A percentile compares a stretch with the other conserved stretches of the same genome.
These are phyloP conservation scores for Ramalina intermedia DNA, from an alignment of 495 filamentous ascomycete genomes.

Conservation along the genomic window DNA sequence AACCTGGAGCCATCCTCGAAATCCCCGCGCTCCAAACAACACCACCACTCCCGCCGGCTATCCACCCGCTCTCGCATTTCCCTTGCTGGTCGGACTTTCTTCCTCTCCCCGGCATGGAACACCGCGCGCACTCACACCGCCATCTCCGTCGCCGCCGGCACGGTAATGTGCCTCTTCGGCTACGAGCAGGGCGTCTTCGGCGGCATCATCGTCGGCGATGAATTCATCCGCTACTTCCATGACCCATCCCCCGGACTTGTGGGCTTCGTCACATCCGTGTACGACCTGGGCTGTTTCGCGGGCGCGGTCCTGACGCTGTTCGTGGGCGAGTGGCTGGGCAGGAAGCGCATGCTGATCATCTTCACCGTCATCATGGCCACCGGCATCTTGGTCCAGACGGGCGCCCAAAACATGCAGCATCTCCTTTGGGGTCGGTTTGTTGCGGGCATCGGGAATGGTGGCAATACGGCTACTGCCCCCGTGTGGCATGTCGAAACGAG, in stretches of 20 bases:
- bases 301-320: slow-evolving; percentile 9
- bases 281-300: slow-evolving; percentile 12
- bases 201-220: slow-evolving; percentile 15
- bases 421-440: slow-evolving; percentile 10
- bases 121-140: slow-evolving; percentile 1
- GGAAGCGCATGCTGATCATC: slow-evolving; percentile 11
- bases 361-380: slow-evolving; percentile 12
- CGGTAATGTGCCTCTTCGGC: slow-evolving; percentile 18
- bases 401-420: slow-evolving; percentile 8
- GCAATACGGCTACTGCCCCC: slow-evolving; percentile 12
- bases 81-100: not conserved
- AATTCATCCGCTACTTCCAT: slow-evolving; percentile 10
- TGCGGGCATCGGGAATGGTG: slow-evolving; percentile 11
- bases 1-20: not conserved
- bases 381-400: slow-evolving; percentile 12
- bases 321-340: slow-evolving; percentile 10
- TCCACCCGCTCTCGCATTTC: slow-evolving; percentile 1
- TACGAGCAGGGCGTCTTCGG: slow-evolving; percentile 22
- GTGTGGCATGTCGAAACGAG: slow-evolving; percentile 15
- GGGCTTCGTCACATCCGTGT: slow-evolving; percentile 12
- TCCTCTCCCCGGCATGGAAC: not conserved
- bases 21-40: not conserved
- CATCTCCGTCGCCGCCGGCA: slow-evolving; percentile 12
- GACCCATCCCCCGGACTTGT: slow-evolving; percentile 5
- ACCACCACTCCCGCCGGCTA: not conserved